Conservation (phyloP, 2,329 filamentous ascomycete genomes). For the Penicillium brasilianum region DNA sequence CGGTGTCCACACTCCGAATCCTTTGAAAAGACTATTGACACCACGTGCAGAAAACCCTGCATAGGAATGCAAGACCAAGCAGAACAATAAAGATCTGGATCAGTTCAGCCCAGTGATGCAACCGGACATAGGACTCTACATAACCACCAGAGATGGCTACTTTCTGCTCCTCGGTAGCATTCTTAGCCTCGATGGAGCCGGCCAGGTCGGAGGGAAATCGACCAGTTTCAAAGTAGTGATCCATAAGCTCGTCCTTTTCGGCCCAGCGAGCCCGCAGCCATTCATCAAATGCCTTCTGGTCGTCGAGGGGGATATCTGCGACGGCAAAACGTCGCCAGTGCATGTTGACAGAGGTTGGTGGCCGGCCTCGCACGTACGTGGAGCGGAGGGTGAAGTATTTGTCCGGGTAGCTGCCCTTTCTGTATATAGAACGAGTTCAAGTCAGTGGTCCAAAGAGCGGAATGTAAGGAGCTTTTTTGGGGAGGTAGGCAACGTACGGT, state of each 20-base stretch:
- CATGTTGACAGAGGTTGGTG: conserved; percentile 95
- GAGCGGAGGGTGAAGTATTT: conserved; percentile 85
- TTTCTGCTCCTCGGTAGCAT: conserved; percentile 39
- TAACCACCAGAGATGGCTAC: conserved; percentile 45
- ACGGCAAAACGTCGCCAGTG: conserved; percentile 89
- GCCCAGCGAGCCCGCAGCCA: conserved; percentile 90
- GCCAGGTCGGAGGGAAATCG: conserved; percentile 74
- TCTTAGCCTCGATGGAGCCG: conserved; percentile 55
- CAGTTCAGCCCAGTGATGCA: conserved; percentile 51
- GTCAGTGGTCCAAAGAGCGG: not conserved
- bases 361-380: conserved; percentile 85
- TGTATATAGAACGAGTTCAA: conserved; percentile 40
- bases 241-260: conserved; percentile 88
- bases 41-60: conserved; percentile 34
- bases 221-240: conserved; percentile 77
- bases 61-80: conserved; percentile 40
- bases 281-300: conserved; percentile 73
- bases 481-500: conserved; percentile 68
- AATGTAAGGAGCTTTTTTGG: not conserved
- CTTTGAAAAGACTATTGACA: conserved; percentile 1
- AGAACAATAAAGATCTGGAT: conserved; percentile 51
- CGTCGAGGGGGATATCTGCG: conserved; percentile 78
- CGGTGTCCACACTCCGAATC: not conserved
- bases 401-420: conserved; percentile 83
- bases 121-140: conserved; percentile 50